phyloP scores from a whole-genome alignment of 305 asterid genomes.

The Caryopteris hybrid region DNA sequence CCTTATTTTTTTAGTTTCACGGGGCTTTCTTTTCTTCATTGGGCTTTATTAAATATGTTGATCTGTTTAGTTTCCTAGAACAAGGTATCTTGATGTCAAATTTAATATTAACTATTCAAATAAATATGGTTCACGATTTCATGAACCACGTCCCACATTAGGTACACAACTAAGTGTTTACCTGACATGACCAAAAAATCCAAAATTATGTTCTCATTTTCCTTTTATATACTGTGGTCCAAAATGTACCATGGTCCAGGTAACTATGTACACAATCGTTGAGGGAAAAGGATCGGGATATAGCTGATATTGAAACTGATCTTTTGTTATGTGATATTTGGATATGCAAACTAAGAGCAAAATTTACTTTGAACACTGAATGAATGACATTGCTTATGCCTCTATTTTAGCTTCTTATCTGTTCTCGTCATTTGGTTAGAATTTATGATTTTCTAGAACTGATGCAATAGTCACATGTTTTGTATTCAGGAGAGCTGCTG shows the following conservation, averaged over 20 bases:
- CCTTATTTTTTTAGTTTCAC: too few species aligned
- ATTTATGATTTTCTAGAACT: constrained; percentile 4
- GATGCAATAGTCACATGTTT: not conserved
- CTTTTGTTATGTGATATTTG: not conserved
- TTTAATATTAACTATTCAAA: too few species aligned
- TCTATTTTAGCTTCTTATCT: not conserved
- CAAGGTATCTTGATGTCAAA: too few species aligned
- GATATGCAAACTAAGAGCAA: not conserved
- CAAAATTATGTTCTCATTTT: too few species aligned
- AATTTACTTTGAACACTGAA: not conserved
- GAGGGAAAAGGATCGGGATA: not conserved
- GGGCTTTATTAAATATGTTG: too few species aligned
- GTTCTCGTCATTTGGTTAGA: not conserved
- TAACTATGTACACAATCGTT: not conserved
- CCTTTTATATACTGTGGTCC: too few species aligned
- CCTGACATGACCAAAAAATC: too few species aligned
- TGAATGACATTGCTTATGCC: not conserved
- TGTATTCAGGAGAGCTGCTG: constrained; percentile 72
- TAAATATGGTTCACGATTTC: too few species aligned
- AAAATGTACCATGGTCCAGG: not conserved
- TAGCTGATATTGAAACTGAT: not conserved
- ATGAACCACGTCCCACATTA: too few species aligned
- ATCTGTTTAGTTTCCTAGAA: too few species aligned
- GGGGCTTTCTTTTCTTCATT: too few species aligned
- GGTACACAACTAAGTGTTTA: too few species aligned